Conservation (phyloP, 306 rosid genomes). For the Vicia sativa region DNA sequence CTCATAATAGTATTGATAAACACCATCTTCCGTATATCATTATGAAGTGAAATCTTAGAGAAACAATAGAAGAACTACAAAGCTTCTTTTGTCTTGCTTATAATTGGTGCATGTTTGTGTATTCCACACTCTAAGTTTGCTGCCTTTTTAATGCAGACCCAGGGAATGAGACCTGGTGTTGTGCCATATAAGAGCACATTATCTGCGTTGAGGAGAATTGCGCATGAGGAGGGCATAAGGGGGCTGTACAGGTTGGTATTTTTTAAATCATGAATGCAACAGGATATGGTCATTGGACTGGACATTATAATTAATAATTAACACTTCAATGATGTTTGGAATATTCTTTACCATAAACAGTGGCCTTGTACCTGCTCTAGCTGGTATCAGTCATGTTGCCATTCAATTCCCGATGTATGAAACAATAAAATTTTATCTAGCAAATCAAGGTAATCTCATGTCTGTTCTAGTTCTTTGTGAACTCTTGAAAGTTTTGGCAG, state of each 20-base stretch:
- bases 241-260: conserved; percentile 80
- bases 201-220: conserved; percentile 86
- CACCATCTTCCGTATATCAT: conserved; percentile 8
- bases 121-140: conserved; percentile 22
- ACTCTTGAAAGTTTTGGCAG: conserved; percentile 17
- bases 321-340: conserved; percentile 22
- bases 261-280: conserved; percentile 14
- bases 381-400: conserved; percentile 89
- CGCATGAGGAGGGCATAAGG: conserved; percentile 89
- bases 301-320: conserved; percentile 4
- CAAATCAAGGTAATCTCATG: conserved; percentile 59
- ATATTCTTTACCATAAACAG: conserved; percentile 47
- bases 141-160: conserved; percentile 61
- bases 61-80: background rate
- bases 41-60: conserved; percentile 22
- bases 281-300: conserved; percentile 11
- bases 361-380: conserved; percentile 92
- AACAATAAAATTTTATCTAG: conserved; percentile 69
- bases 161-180: conserved; percentile 75
- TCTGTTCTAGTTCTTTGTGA: conserved; percentile 14
- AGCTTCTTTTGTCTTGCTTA: conserved; percentile 1
- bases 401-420: conserved; percentile 87
- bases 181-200: conserved; percentile 72
- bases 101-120: conserved; percentile 23
- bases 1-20: background rate